Base-by-base conservation (phyloP, 2,329 filamentous ascomycete genomes). In the Ceratocystis huliohia region DNA sequence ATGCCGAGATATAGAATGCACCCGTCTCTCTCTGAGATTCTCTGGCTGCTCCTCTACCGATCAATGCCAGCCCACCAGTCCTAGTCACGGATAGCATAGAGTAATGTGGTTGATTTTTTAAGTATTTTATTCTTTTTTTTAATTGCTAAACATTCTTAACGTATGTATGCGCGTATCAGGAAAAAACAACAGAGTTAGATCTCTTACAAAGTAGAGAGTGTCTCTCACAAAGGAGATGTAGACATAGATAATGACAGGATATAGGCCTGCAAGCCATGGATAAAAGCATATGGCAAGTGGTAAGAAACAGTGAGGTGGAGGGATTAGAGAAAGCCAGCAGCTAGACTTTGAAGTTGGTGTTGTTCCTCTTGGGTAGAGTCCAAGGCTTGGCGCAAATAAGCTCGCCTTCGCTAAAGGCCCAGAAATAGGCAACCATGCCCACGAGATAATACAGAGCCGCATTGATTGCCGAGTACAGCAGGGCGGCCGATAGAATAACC, bases 321-420 rank as follows among this genome's bases (percentile, higher is more conserved):
- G 61, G 37, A 41, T 28, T 10, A 59, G 22, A 65, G 15, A n/a
- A 68, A 22, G 53, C 48, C 50, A 37, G n/a, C 13, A n/a, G 15
- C 37, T 57, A 67, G 17, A 61, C 65, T 50, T 64, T 64, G 20
- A 50, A n/a, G 37, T 70, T 69, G 22, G 74, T 72, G 57, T 77
- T 76, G 70, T 82, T 78, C 72, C 84, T 81, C 1, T 67, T 62
- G 25, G 86, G 86, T 63, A 89, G 77, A 63, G 86, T 86, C 87
- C 87, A 89, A 17, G 87, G 86, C 71, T 84, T 82, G 59, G 83
- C 78, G 74, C 86, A 88, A 66, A 89, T 83, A 67, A 87, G 82
- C 85, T 99, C 94, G 76, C 94, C 94, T 76, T 99, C 93, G 72
- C 88, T 94, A 73, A 95, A 97, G 1, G 90, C 94, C 92, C 92